Percentiles rank a stretch among this genome's conserved stretches.
Conservation (phyloP, 495 filamentous ascomycete genomes). For the Neurospora intermedia region DNA sequence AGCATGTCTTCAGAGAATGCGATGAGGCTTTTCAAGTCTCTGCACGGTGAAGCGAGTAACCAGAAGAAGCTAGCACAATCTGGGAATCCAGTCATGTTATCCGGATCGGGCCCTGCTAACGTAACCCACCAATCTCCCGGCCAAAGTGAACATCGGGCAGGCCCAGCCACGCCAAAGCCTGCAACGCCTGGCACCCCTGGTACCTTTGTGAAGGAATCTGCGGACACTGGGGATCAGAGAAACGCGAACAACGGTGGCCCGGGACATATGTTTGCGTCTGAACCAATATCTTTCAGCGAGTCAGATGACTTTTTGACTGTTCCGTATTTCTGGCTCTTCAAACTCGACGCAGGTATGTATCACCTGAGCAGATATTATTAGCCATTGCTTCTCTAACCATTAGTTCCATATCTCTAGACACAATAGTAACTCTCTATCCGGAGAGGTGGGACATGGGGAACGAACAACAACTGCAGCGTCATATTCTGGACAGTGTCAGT, state of each 20-base stretch:
- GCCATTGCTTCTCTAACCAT: neutral
- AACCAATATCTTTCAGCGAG: neutral
- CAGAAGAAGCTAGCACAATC: neutral
- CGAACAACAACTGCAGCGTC: neutral
- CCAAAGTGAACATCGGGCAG: neutral
- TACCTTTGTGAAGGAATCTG: neutral
- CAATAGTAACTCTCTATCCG: slow-evolving; percentile 3
- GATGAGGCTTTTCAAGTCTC: neutral
- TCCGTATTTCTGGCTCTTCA: slow-evolving; percentile 8
- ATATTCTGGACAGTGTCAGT: neutral
- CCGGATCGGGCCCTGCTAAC: neutral
- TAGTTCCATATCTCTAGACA: neutral
- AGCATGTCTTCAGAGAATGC: neutral
- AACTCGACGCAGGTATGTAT: neutral
- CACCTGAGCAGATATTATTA: neutral
- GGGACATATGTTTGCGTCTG: neutral
- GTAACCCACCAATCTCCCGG: neutral
- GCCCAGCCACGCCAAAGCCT: neutral
- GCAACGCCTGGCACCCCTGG: neutral
- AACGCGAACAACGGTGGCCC: neutral
- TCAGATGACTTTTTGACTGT: slow-evolving; percentile 6
- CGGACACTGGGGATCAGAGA: rapidly evolving
- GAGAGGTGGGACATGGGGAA: neutral
- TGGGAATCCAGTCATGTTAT: neutral
- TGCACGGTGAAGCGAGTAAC: neutral